A percentile compares a stretch with the other conserved stretches of the same genome.
Evolutionary conservation across 495 filamentous ascomycete species (phyloP).

Genomic region (Aspergillus campestris): DNA sequence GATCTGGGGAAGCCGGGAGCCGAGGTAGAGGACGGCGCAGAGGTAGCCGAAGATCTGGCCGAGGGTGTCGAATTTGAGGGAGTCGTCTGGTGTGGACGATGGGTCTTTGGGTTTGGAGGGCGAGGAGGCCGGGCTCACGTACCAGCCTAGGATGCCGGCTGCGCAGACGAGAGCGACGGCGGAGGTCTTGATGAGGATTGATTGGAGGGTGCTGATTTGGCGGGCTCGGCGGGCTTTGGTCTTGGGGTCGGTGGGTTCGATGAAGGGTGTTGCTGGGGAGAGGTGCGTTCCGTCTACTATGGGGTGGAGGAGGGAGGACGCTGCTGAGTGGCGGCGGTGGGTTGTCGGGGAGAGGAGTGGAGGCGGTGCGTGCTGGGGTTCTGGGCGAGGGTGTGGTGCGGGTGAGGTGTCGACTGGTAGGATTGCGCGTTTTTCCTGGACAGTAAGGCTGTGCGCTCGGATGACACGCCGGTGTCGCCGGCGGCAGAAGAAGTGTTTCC

Average conservation of each 20-base stretch:
- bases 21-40: constrained; percentile 81
- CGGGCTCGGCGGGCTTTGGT: constrained; percentile 16
- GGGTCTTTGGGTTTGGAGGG: constrained; percentile 14
- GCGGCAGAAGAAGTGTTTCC: constrained; percentile 6
- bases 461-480: constrained; percentile 11
- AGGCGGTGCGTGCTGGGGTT: background rate
- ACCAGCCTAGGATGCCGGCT: constrained; percentile 83
- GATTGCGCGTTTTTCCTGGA: constrained; percentile 14
- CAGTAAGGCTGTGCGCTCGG: constrained; percentile 27
- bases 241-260: constrained; percentile 22
- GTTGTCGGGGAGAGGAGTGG: constrained; percentile 5
- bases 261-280: constrained; percentile 71
- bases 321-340: constrained; percentile 21
- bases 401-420: constrained; percentile 6
- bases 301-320: constrained; percentile 26
- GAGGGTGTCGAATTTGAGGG: constrained; percentile 57
- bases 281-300: constrained; percentile 57
- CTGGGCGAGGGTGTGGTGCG: constrained; percentile 3
- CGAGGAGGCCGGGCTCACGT: constrained; percentile 41
- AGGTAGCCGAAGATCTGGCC: constrained; percentile 85
- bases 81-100: constrained; percentile 13
- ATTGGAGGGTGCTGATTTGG: constrained; percentile 43
- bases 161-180: constrained; percentile 70
- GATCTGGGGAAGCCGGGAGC: constrained; percentile 78
- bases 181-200: constrained; percentile 59